A percentile compares a stretch with the other conserved stretches of the same genome.
phyloP scores from a whole-genome alignment of 2,329 filamentous ascomycete species.

The Ophiostoma novo-ulmi region DNA sequence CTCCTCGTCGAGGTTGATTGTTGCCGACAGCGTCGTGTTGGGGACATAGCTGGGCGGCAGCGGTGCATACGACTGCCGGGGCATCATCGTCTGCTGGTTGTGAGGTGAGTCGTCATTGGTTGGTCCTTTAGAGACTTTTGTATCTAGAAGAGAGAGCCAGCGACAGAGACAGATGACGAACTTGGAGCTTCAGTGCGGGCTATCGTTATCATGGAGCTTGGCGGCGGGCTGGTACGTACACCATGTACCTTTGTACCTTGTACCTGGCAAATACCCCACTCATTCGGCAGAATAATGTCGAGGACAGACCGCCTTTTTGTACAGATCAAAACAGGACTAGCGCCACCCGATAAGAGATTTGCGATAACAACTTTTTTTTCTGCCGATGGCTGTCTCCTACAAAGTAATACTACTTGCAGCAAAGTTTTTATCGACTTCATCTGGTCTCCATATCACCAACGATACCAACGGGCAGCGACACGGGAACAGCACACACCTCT shows the following conservation, averaged over 20 bases:
- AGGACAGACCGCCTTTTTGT: background rate
- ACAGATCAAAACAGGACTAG: background rate
- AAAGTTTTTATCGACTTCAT: slow-evolving; percentile 17
- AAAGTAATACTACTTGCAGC: background rate
- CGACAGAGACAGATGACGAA: background rate
- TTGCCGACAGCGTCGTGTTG: slow-evolving; percentile 73
- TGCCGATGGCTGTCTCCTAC: slow-evolving; percentile 6
- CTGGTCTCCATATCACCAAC: background rate
- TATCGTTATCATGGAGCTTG: slow-evolving; percentile 1
- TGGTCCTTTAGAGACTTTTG: background rate
- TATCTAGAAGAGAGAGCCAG: too few relatives aligned
- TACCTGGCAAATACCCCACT: background rate
- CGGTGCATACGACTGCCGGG: slow-evolving; percentile 72
- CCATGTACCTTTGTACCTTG: background rate
- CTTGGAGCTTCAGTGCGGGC: background rate
- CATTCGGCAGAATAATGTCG: background rate
- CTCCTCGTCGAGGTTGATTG: slow-evolving; percentile 91
- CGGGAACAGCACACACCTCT: background rate
- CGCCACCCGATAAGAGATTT: background rate
- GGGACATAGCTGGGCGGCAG: slow-evolving; percentile 90
- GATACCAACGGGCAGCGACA: background rate
- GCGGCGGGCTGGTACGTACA: background rate
- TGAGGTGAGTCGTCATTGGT: background rate
- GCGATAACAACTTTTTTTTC: slow-evolving; percentile 25
- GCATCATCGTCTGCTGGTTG: slow-evolving; percentile 43